Evolutionary conservation across 179 eudicot genomes (phyloP), one percentile per base, ranked within the genome.

Genomic region (Silene noctiflora): DNA sequence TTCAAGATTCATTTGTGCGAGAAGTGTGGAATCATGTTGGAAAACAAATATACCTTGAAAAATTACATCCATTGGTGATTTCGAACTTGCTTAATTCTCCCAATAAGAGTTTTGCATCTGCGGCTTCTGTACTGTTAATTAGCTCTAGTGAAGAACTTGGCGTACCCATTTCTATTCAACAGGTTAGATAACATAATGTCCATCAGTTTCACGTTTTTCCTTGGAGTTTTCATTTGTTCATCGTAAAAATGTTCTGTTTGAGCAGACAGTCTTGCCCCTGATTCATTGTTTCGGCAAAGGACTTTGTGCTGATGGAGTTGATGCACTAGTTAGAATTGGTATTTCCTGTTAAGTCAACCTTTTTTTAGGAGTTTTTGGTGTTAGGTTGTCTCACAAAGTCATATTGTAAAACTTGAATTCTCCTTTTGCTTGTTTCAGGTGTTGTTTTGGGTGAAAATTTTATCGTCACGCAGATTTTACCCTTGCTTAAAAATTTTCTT

Each of bases 131-230:
- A 76, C 83, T 95, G 72, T 86, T 95, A 77, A 89, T 92, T 89
- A 94, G 93, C 81, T 95, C 97, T 39, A 88, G 96, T 77, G 99
- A 95, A 85, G 99, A 89, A 80, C 96, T 95, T 77, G 99, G 99
- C 67, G 81, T 91, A 71, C 99, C 99, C 59, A 82, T 91, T 80
- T 85, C 91, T 21, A 78, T 95, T 83, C 86, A 95, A 80, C 97
- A 95, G 99, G 99, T 95, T 80, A 31, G 75, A 48, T 81, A 24
- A 67, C 48, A 51, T 46, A 17, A 39, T 25, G 62, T 67, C 69
- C 11, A 4, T 21, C 22, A 48, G n/a, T 10, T 76, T 33, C n/a
- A 31, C 39, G 63, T 27, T 33, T 71, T 72, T 5, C 60, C 13
- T 59, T 76, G 80, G 39, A 67, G 33, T n/a, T 67, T 71, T 25